Percentiles rank a stretch among this genome's conserved stretches.
Evolutionary conservation across 108 stramenopile species (phyloP).

Genomic region (Skeletonema grethae): DNA sequence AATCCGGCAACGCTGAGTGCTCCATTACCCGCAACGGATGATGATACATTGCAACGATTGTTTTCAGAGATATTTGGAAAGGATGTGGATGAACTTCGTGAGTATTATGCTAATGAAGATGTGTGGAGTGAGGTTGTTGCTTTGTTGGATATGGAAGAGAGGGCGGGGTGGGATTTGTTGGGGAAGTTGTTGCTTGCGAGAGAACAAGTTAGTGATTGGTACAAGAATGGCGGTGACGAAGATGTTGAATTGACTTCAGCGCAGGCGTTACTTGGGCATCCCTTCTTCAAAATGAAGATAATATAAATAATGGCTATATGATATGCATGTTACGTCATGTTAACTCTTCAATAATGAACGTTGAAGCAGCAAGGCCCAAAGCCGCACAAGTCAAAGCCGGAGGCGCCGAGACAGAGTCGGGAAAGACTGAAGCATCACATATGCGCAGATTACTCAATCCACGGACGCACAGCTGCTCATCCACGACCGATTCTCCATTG

Average conservation of each 20-base stretch:
- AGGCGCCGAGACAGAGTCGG: constrained; percentile 55
- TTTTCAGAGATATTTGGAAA: constrained; percentile 81
- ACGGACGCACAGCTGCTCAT: constrained; percentile 50
- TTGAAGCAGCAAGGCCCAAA: constrained; percentile 57
- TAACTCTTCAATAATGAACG: constrained; percentile 9
- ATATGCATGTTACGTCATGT: neutral
- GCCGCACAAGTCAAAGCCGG: constrained; percentile 77
- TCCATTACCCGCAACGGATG: constrained; percentile 76
- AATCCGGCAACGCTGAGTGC: constrained; percentile 54
- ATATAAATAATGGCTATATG: neutral
- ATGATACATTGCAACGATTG: constrained; percentile 80
- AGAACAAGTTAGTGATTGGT: constrained; percentile 52
- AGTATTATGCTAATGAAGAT: constrained; percentile 82
- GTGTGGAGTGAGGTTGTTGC: constrained; percentile 69
- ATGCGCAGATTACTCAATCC: constrained; percentile 49
- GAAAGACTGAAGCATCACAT: constrained; percentile 81
- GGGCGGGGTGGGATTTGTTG: constrained; percentile 79
- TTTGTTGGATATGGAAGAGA: constrained; percentile 69
- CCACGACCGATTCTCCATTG: constrained; percentile 52
- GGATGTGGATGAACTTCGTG: constrained; percentile 77
- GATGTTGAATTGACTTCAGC: constrained; percentile 52
- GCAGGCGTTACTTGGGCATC: constrained; percentile 55
- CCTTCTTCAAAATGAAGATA: constrained; percentile 57
- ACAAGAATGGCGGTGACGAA: constrained; percentile 32
- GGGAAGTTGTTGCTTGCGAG: constrained; percentile 68